Evolutionary conservation across 2,329 filamentous ascomycete species (phyloP).

Genomic region (Paecilomyces niveus): DNA sequence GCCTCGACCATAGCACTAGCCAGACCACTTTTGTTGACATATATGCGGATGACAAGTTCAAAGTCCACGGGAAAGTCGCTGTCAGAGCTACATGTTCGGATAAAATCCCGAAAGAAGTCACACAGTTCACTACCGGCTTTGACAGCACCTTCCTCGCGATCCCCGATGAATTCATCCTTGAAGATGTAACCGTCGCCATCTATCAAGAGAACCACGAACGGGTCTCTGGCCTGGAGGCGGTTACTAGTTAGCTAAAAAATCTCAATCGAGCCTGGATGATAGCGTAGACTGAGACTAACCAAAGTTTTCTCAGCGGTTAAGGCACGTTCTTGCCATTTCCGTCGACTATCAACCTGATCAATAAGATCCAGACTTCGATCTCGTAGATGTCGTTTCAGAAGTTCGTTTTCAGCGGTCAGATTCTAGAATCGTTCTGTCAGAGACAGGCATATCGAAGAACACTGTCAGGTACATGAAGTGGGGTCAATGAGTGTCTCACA

Average conservation of each 20-base stretch:
- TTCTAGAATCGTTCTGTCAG: not conserved
- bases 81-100: conserved; percentile 11
- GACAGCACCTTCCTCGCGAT: conserved; percentile 41
- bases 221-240: conserved; percentile 27
- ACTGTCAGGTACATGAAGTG: not conserved
- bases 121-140: not conserved
- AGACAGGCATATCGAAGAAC: not conserved
- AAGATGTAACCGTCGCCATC: conserved; percentile 53
- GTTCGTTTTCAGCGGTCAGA: not conserved
- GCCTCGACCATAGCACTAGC: conserved; percentile 40
- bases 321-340: not conserved
- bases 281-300: not conserved
- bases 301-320: not conserved
- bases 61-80: conserved; percentile 27
- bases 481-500: not conserved
- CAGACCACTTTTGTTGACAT: conserved; percentile 43
- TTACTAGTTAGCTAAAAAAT: not conserved
- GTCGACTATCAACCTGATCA: not conserved
- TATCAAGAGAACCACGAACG: conserved; percentile 51
- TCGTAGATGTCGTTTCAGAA: not conserved
- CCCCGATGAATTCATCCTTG: conserved; percentile 36
- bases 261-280: not conserved
- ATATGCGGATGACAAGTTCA: conserved; percentile 44
- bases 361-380: not conserved
- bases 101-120: not conserved